Conservation (phyloP, 108 stramenopile genomes). For the Cyclotella sp. region DNA sequence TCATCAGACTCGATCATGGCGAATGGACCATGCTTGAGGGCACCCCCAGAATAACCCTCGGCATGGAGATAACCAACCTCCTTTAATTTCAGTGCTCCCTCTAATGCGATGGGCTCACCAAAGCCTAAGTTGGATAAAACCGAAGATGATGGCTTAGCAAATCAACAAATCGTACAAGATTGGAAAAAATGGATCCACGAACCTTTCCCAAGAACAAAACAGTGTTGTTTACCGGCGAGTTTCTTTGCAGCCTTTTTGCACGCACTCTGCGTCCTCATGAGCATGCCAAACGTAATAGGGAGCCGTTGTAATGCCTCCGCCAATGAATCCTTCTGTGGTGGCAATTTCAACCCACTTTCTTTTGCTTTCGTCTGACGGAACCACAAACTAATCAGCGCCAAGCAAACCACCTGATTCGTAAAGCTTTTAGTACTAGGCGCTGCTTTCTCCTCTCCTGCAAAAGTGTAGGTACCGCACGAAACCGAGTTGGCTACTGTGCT, state of each 20-base stretch:
- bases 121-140: slow-evolving; percentile 36
- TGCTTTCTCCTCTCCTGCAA: slow-evolving; percentile 87
- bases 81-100: slow-evolving; percentile 92
- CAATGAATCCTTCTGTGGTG: slow-evolving; percentile 40
- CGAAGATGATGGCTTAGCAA: not conserved
- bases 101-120: slow-evolving; percentile 78
- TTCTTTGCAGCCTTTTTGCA: slow-evolving; percentile 66
- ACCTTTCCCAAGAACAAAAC: slow-evolving; percentile 87
- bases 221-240: slow-evolving; percentile 69
- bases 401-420: slow-evolving; percentile 86
- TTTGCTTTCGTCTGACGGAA: slow-evolving; percentile 70
- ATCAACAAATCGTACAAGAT: not conserved
- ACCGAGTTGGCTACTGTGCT: slow-evolving; percentile 79
- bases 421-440: slow-evolving; percentile 92
- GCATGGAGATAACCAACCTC: slow-evolving; percentile 90
- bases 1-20: slow-evolving; percentile 76
- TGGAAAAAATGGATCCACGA: not conserved
- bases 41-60: slow-evolving; percentile 91
- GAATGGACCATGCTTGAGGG: slow-evolving; percentile 91
- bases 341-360: slow-evolving; percentile 46
- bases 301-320: slow-evolving; percentile 81
- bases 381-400: slow-evolving; percentile 81
- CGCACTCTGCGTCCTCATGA: slow-evolving; percentile 66
- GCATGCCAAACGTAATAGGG: slow-evolving; percentile 91
- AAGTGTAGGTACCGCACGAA: slow-evolving; percentile 86